Conservation (phyloP, 2,329 filamentous ascomycete genomes). For the Cordyceps cicadae region DNA sequence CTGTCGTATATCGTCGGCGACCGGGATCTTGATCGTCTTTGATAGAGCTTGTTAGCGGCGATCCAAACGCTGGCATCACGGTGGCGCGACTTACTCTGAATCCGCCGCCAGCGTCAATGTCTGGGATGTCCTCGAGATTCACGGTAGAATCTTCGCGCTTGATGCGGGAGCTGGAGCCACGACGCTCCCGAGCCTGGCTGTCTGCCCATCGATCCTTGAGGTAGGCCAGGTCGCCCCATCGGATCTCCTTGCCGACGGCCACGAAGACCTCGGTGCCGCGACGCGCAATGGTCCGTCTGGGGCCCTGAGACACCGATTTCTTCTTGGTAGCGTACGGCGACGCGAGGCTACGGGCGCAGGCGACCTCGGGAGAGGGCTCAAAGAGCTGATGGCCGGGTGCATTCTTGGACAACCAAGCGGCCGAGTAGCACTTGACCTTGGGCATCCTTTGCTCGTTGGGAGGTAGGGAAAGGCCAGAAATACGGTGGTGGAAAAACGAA, state of each 20-base stretch:
- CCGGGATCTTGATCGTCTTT: conserved; percentile 71
- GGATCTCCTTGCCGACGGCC: conserved; percentile 78
- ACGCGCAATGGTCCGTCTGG: conserved; percentile 63
- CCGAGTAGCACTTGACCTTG: conserved; percentile 76
- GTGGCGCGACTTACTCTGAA: conserved; percentile 25
- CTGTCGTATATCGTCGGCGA: conserved; percentile 76
- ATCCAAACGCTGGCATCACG: neutral
- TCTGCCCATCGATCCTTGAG: conserved; percentile 55
- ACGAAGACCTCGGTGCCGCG: conserved; percentile 84
- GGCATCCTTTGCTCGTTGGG: conserved; percentile 53
- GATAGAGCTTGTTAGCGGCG: conserved; percentile 15
- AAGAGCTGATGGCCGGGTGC: conserved; percentile 75
- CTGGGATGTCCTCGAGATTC: conserved; percentile 24
- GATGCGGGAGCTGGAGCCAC: conserved; percentile 29
- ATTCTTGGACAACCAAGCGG: conserved; percentile 74
- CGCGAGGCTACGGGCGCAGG: conserved; percentile 30
- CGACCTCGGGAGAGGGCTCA: conserved; percentile 35
- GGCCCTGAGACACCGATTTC: conserved; percentile 34
- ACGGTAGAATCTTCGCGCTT: conserved; percentile 40
- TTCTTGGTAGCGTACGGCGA: conserved; percentile 35
- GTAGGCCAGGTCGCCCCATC: conserved; percentile 78
- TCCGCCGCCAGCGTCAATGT: conserved; percentile 22
- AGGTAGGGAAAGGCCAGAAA: neutral
- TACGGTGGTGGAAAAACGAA: neutral
- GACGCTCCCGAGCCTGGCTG: conserved; percentile 23